These are phyloP conservation scores for Histomonas meleagridis DNA, from an alignment of 208 protist genomes.

Conservation along the genomic window DNA sequence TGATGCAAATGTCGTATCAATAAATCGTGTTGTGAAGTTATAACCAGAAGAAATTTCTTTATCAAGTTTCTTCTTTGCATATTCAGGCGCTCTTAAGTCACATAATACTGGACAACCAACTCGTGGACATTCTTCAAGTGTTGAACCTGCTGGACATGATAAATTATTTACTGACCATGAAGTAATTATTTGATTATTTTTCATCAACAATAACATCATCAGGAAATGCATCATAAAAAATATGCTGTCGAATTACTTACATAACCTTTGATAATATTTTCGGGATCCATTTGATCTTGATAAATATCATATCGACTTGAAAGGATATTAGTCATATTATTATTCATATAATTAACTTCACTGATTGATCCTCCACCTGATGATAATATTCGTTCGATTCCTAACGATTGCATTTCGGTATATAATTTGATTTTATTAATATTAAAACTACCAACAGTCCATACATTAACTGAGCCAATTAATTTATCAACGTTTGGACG, in stretches of 20 bases:
- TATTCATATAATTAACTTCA: no score
- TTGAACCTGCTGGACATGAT: no score
- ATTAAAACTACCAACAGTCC: background rate
- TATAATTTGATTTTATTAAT: background rate
- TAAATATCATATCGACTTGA: slow-evolving; percentile 4
- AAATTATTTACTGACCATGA: no score
- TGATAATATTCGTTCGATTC: background rate
- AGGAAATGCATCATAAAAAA: no score
- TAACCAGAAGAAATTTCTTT: background rate
- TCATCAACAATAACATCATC: no score
- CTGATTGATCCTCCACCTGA: background rate
- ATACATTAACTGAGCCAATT: background rate
- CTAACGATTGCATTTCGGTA: background rate
- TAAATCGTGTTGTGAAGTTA: background rate
- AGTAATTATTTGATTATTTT: no score
- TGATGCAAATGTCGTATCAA: background rate
- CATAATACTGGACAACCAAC: no score
- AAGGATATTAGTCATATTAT: background rate
- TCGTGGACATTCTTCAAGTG: no score
- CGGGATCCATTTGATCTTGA: slow-evolving; percentile 22
- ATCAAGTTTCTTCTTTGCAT: background rate
- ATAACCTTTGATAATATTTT: no score
- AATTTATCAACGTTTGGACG: background rate
- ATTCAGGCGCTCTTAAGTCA: background rate
- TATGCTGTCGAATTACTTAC: no score